Conservation (phyloP, 108 stramenopile genomes). For the Nitzschia inconspicua region DNA sequence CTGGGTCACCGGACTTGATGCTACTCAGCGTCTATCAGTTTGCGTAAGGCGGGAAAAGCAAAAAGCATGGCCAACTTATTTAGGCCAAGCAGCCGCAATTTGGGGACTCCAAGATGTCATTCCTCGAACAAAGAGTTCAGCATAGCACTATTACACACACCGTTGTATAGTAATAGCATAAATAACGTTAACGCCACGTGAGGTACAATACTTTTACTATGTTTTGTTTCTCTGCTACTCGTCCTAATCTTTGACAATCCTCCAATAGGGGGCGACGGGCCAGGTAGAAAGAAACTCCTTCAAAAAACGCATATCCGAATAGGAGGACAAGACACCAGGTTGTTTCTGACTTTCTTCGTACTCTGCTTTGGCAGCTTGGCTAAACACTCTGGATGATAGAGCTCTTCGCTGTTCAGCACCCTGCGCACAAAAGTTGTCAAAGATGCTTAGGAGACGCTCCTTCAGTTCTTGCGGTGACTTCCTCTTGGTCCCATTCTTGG, state of each 20-base stretch:
- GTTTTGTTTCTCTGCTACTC: no score
- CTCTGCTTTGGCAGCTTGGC: slow-evolving; percentile 49
- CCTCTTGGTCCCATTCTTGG: slow-evolving; percentile 17
- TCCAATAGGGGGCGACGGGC: slow-evolving; percentile 78
- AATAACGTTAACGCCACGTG: not conserved
- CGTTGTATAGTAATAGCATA: not conserved
- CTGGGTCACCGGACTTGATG: slow-evolving; percentile 12
- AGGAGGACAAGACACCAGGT: slow-evolving; percentile 66
- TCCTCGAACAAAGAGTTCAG: no score
- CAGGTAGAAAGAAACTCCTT: slow-evolving; percentile 75
- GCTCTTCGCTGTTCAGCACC: slow-evolving; percentile 54
- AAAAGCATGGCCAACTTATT: not conserved
- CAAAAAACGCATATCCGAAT: slow-evolving; percentile 64
- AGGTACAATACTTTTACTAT: not conserved
- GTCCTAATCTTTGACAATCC: no score
- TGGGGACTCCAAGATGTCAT: not conserved
- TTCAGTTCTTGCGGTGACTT: slow-evolving; percentile 55
- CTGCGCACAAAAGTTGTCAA: slow-evolving; percentile 56
- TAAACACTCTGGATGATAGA: slow-evolving; percentile 71
- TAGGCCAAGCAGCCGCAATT: not conserved
- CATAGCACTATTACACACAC: no score
- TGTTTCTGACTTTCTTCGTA: slow-evolving; percentile 57
- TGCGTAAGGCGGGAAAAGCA: not conserved
- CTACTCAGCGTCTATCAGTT: slow-evolving; percentile 4
- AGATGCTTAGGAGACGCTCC: slow-evolving; percentile 56